A percentile compares a stretch with the other conserved stretches of the same genome.
Conservation (phyloP, 371 early-diverging fungal genomes). For the Apophysomyces trapeziformis region DNA sequence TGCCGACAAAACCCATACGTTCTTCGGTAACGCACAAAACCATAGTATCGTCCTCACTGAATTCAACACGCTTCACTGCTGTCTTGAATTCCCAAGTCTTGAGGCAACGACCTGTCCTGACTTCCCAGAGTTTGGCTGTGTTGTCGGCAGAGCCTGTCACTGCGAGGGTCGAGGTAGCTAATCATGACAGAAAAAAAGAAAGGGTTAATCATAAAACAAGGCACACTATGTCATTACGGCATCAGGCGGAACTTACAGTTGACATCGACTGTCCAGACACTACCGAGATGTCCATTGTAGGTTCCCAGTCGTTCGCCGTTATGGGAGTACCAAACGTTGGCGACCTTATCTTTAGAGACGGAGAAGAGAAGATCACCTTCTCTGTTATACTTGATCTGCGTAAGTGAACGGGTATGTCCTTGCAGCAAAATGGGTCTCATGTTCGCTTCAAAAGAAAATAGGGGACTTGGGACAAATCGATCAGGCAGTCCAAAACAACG, state of each 20-base stretch:
- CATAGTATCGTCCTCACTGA: constrained; percentile 86
- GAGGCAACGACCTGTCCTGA: constrained; percentile 89
- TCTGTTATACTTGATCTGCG: constrained; percentile 97
- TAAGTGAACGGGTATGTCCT: constrained; percentile 98
- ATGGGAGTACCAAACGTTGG: constrained; percentile 95
- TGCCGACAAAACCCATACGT: constrained; percentile 92
- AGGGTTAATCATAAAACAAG: too few species aligned
- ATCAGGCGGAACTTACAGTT: constrained; percentile 61
- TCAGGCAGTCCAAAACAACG: constrained; percentile 12
- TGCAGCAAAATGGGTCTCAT: constrained; percentile 94
- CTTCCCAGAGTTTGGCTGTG: constrained; percentile 94
- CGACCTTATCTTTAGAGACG: constrained; percentile 93
- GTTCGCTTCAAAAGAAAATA: background rate
- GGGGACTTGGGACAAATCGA: constrained; percentile 12
- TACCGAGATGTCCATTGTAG: constrained; percentile 95
- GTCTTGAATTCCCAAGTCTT: constrained; percentile 90
- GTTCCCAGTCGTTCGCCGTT: constrained; percentile 98
- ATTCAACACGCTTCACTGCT: constrained; percentile 93
- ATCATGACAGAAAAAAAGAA: background rate
- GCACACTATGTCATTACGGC: too few species aligned
- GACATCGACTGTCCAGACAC: constrained; percentile 95
- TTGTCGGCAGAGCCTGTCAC: constrained; percentile 97
- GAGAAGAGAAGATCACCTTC: constrained; percentile 99
- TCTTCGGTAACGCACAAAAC: constrained; percentile 95
- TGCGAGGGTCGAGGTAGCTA: constrained; percentile 72